Base-by-base conservation (phyloP, 2,329 filamentous ascomycete species). In the Thermoascus crustaceus region DNA sequence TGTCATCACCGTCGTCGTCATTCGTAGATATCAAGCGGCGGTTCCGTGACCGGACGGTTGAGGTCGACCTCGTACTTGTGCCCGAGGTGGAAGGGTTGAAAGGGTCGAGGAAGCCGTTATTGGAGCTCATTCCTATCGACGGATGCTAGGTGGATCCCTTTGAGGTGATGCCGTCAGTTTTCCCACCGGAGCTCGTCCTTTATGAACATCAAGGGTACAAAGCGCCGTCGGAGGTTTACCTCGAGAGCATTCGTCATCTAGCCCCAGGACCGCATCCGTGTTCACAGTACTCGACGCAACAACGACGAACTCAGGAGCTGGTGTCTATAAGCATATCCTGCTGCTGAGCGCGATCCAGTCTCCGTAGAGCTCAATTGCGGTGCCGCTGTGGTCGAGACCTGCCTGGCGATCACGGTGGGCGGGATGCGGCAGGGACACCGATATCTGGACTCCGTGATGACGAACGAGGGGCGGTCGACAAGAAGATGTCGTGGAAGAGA, bases 21-120 rank as follows among this genome's bases (percentile, higher is more conserved):
- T 55, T 50, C 29, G 63, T 58, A 14, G 64, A 66, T 37, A 67
- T 58, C 34, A 67, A 47, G 26, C 64, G 61, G 38, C 62, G 53
- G 41, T 60, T 62, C 30, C 64, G 64, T 38, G 65, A 60, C 44
- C 65, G 61, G 35, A 68, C 49, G 22, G 61, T 60, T 16, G 61
- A 63, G 43, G 49, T 51, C 19, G 57, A 55, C 40, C 49, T 48
- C 27, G 41, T 54, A 37, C 43, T 49, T 22, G 53, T 51, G 44
- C 48, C 55, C 25, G 48, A 48, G 38, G 51, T 48, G 42, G 53
- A 53, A 38, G 57, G 54, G 48, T 54, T 52, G 40, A 56, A 47
- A 48, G 50, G 46, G 52, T 63, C 56, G 52, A 46, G 45, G 41
- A 54, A 46, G 45, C 54, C 54, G 43, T 48, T 55, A 48, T 57